Evolutionary conservation across 2,329 filamentous ascomycete species (phyloP).

Genomic region (Scedosporium apiospermum): DNA sequence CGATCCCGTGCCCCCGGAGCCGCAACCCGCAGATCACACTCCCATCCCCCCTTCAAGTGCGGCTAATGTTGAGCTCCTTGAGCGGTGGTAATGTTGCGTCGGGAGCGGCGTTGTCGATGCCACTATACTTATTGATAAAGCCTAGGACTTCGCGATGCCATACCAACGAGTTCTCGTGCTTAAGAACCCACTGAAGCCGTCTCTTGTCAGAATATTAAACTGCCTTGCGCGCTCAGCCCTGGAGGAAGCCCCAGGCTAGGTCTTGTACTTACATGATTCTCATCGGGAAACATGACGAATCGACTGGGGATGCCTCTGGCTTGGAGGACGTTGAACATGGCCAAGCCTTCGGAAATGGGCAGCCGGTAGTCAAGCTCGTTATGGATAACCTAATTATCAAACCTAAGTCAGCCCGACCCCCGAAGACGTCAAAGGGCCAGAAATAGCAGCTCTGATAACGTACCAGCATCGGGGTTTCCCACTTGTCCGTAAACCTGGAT

Average conservation of each 20-base stretch:
- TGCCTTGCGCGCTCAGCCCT: not conserved
- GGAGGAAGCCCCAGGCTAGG: not conserved
- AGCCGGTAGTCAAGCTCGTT: slow-evolving; percentile 84
- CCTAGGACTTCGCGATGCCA: slow-evolving; percentile 83
- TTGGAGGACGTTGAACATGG: slow-evolving; percentile 81
- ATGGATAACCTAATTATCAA: slow-evolving; percentile 53
- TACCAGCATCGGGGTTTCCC: slow-evolving; percentile 80
- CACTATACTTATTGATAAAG: slow-evolving; percentile 61
- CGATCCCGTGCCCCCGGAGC: too few species aligned
- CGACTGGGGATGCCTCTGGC: slow-evolving; percentile 64
- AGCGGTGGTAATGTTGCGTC: not conserved
- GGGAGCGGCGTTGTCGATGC: slow-evolving; percentile 18
- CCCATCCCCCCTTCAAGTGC: too few species aligned
- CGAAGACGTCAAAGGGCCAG: not conserved
- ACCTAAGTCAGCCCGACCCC: not conserved
- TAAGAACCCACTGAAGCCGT: slow-evolving; percentile 61
- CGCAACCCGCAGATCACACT: not conserved
- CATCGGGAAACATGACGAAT: slow-evolving; percentile 73
- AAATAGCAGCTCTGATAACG: not conserved
- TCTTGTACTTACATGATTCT: slow-evolving; percentile 40
- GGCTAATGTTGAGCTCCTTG: too few species aligned
- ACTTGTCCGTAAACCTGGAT: slow-evolving; percentile 52
- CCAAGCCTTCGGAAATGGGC: slow-evolving; percentile 73
- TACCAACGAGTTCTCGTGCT: slow-evolving; percentile 80
- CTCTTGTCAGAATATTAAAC: not conserved